These are phyloP conservation scores for Albophoma yamanashiensis DNA, from an alignment of 2,329 filamentous ascomycete species.

Conservation along the genomic window DNA sequence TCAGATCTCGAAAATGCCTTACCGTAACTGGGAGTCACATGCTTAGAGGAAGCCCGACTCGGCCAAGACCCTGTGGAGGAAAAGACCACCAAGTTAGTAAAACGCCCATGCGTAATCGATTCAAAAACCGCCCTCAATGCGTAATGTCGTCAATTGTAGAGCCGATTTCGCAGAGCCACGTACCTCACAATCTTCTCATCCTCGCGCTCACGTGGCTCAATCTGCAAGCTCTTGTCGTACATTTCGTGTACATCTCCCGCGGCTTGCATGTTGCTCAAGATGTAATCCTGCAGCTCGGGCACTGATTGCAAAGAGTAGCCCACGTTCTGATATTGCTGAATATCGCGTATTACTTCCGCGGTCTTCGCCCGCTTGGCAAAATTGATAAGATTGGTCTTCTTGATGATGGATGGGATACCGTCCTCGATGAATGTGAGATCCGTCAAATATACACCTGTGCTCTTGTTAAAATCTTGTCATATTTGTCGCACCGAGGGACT, in stretches of 20 bases:
- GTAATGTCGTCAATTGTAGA: constrained; percentile 10
- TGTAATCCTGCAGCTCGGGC: constrained; percentile 89
- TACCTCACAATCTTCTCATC: constrained; percentile 99
- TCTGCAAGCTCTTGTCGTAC: constrained; percentile 92
- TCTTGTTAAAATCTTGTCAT: neutral
- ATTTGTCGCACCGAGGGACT: neutral
- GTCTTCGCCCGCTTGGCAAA: constrained; percentile 98
- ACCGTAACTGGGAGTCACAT: constrained; percentile 1
- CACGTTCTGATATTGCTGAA: constrained; percentile 97
- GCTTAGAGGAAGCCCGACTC: constrained; percentile 50
- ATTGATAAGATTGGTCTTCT: constrained; percentile 94
- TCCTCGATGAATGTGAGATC: constrained; percentile 98
- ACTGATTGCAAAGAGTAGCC: constrained; percentile 89
- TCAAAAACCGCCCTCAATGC: neutral
- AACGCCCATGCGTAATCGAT: too few relatives aligned
- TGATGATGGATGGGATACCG: constrained; percentile 90
- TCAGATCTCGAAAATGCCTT: neutral
- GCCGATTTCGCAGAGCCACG: constrained; percentile 24
- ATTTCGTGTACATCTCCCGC: constrained; percentile 97
- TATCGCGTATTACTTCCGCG: constrained; percentile 94
- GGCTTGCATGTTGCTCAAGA: constrained; percentile 89
- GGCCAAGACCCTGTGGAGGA: constrained; percentile 39
- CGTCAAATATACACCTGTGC: constrained; percentile 83
- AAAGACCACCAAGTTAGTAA: neutral
- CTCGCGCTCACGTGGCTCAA: constrained; percentile 92